These are phyloP conservation scores for Termitomyces sp. DNA, from an alignment of 768 basidiomycete genomes.

Conservation along the genomic window DNA sequence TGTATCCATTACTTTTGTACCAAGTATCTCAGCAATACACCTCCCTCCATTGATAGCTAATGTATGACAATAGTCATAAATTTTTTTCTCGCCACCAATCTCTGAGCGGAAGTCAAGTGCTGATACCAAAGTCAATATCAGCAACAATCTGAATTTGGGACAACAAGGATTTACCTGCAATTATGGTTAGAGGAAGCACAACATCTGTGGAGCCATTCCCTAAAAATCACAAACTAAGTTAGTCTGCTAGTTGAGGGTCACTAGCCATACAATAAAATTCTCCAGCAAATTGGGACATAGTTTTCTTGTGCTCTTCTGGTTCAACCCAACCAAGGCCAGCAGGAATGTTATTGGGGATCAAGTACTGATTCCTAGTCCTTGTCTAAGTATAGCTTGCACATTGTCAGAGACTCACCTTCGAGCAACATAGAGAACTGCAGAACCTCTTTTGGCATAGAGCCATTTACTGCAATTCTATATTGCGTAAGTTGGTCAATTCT, in stretches of 20 bases:
- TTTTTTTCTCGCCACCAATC: slow-evolving; percentile 72
- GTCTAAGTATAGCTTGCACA: background rate
- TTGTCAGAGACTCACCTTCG: slow-evolving; percentile 16
- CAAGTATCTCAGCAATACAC: slow-evolving; percentile 51
- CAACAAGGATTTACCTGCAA: background rate
- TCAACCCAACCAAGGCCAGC: slow-evolving; percentile 49
- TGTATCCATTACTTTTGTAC: slow-evolving; percentile 56
- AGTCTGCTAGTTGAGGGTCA: background rate
- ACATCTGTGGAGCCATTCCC: slow-evolving; percentile 1
- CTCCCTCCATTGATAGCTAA: slow-evolving; percentile 67
- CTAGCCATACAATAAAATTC: background rate
- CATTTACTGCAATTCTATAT: slow-evolving; percentile 69
- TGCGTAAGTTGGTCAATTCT: background rate
- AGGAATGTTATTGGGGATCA: background rate
- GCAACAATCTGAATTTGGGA: background rate
- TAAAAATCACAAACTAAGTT: background rate
- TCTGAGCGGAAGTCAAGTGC: slow-evolving; percentile 70
- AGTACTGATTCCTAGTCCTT: background rate
- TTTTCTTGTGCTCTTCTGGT: slow-evolving; percentile 49
- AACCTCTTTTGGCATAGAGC: slow-evolving; percentile 55
- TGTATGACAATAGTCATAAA: slow-evolving; percentile 63
- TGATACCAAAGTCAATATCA: slow-evolving; percentile 10
- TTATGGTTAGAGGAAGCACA: background rate
- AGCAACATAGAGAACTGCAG: slow-evolving; percentile 42
- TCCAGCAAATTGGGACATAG: slow-evolving; percentile 39